These are phyloP conservation scores for Melaleuca alternifolia DNA, from an alignment of 345 rosid species.

Conservation along the genomic window DNA sequence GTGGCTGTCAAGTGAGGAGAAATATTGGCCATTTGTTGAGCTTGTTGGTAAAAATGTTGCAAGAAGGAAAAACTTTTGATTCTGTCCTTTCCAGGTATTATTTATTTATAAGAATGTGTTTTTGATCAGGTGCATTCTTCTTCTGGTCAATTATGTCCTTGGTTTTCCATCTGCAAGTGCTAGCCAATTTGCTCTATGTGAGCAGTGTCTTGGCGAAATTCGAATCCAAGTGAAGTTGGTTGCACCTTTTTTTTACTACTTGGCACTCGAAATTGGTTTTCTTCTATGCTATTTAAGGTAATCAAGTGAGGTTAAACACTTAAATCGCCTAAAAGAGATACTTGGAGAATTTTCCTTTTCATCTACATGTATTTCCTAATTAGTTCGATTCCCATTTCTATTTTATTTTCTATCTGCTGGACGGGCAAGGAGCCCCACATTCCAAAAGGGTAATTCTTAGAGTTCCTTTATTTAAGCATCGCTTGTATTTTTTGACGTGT, in stretches of 20 bases:
- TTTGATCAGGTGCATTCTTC: background rate
- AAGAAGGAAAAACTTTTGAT: constrained; percentile 21
- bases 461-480: background rate
- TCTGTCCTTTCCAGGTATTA: constrained; percentile 40
- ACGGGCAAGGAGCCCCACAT: background rate
- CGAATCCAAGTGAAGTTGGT: background rate
- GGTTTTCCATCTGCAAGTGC: background rate
- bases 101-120: background rate
- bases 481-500: background rate
- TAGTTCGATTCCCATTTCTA: background rate
- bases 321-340: background rate
- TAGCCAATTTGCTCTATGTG: too few relatives aligned
- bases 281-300: background rate
- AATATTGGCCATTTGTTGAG: constrained; percentile 41
- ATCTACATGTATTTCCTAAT: background rate
- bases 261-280: background rate
- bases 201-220: background rate
- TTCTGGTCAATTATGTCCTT: background rate
- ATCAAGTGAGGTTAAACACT: background rate
- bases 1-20: constrained; percentile 33
- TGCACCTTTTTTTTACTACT: background rate
- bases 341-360: background rate
- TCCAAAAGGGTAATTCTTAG: background rate
- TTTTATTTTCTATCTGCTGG: background rate
- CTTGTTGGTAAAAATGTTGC: constrained; percentile 48